These are phyloP conservation scores for Yarrowia sp. DNA, from an alignment of 805 yeast species.

Conservation along the genomic window DNA sequence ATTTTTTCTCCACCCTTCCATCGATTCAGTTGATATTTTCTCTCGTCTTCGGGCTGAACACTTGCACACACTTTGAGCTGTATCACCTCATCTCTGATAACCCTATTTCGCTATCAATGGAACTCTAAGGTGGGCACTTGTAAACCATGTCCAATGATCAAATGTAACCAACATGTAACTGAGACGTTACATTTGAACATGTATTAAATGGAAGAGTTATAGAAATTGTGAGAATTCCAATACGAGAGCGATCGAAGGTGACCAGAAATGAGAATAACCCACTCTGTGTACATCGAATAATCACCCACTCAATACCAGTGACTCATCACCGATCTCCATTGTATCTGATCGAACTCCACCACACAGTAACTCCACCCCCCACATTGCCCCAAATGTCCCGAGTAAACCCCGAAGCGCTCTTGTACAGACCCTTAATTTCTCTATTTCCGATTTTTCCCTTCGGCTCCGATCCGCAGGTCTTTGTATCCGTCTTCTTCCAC, in stretches of 20 bases:
- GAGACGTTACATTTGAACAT: not conserved
- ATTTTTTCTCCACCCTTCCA: too few relatives aligned
- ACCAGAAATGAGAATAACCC: too few relatives aligned
- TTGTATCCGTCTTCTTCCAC: not conserved
- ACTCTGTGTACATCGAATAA: too few relatives aligned
- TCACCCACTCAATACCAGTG: too few relatives aligned
- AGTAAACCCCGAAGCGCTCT: not conserved
- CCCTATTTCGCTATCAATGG: constrained; percentile 10
- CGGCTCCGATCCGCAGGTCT: not conserved
- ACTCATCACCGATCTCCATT: too few relatives aligned
- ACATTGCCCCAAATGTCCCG: too few relatives aligned
- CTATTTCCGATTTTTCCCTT: not conserved
- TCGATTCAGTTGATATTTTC: too few relatives aligned
- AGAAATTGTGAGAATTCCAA: too few relatives aligned
- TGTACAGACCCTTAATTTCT: not conserved
- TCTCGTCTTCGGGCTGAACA: not conserved
- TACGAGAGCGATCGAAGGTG: too few relatives aligned
- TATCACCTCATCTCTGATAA: constrained; percentile 35
- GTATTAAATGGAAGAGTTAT: too few relatives aligned
- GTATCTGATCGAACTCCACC: too few relatives aligned
- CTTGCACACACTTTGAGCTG: not conserved
- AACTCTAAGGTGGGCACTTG: not conserved
- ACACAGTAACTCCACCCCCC: too few relatives aligned
- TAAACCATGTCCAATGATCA: not conserved
- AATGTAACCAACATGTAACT: constrained; percentile 1